Evolutionary conservation across 495 filamentous ascomycete species (phyloP).

Genomic region (Hypoxylon perforatum): DNA sequence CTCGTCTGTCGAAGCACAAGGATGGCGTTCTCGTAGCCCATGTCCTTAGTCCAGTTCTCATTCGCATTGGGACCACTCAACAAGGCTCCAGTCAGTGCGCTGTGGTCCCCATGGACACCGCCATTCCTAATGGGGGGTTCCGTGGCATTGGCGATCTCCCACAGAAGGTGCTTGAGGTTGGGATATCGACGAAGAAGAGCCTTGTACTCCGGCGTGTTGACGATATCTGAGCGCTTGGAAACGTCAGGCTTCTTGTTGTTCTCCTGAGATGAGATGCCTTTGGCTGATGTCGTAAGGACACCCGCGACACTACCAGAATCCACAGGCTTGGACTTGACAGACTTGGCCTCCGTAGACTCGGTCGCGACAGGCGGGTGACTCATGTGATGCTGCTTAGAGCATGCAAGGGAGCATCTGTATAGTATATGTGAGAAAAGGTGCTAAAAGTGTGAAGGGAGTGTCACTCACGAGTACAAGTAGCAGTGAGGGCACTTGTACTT

Average conservation of each 20-base stretch:
- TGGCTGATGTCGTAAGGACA: neutral
- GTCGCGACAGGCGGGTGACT: slow-evolving; percentile 38
- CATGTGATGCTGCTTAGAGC: slow-evolving; percentile 71
- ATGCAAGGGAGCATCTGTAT: slow-evolving; percentile 75
- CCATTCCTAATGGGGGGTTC: slow-evolving; percentile 33
- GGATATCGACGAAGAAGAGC: slow-evolving; percentile 40
- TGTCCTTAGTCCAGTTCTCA: slow-evolving; percentile 41
- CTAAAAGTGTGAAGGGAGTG: neutral
- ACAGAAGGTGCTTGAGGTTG: slow-evolving; percentile 40
- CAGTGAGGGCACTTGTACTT: slow-evolving; percentile 74
- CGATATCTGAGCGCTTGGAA: slow-evolving; percentile 32
- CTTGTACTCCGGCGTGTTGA: slow-evolving; percentile 45
- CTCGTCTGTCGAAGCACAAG: slow-evolving; percentile 36
- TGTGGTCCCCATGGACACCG: neutral
- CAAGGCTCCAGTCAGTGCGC: neutral
- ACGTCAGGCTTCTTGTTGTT: neutral
- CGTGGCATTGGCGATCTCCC: slow-evolving; percentile 44
- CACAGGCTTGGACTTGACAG: no score
- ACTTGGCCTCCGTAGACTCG: no score
- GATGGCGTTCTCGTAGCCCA: slow-evolving; percentile 41
- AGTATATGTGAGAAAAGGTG: slow-evolving; percentile 9
- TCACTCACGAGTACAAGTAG: slow-evolving; percentile 65
- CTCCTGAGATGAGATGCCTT: neutral
- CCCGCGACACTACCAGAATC: no score
- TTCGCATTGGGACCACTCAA: slow-evolving; percentile 26